Base-by-base conservation (phyloP, 345 rosid genomes). In the Crucihimalaya himalaica region DNA sequence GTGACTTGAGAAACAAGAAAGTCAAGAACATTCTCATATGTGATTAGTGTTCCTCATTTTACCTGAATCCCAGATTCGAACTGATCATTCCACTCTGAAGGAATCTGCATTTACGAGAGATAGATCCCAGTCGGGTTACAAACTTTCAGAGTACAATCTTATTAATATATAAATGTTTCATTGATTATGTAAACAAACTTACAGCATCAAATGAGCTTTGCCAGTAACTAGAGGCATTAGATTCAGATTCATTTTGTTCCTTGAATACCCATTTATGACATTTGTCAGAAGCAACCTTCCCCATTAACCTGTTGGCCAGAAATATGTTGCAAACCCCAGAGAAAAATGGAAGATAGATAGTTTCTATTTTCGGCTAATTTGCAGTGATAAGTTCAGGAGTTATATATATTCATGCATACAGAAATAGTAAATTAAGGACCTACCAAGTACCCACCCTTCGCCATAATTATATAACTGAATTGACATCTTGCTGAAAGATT, bases 401-500 rank as follows among this genome's bases (percentile, higher is more conserved):
- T 62, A 2, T 18, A 48, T 47, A 55, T 31, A 35, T 43, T 68
- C 57, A 54, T 57, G 64, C 64, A 60, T 9, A 40, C 71, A 70
- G 15, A 21, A 8, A 29, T n/a, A 3, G 9, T 29, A 19, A 82
- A 40, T 4, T 78, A 71, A 81, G 60, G 85, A 91, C 95, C 88
- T 88, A 94, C 98, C 97, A 81, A 93, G 86, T 83, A 94, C 98
- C 98, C 98, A 94, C 98, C 98, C 98, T 94, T 94, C 98, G 87
- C 98, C 98, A 84, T 94, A 94, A 82, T 94, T 94, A 87, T 94
- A 94, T 81, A 94, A 80, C 83, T 94, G 98, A 76, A 94, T 94
- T 58, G 98, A 91, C 97, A 94, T 91, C 84, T 91, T 94, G 98
- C 98, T 89, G 97, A 94, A 94, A 67, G 98, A 86, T 82, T 89